These are phyloP conservation scores for Podila epicladia DNA, from an alignment of 192 early-diverging fungal genomes.

Conservation along the genomic window DNA sequence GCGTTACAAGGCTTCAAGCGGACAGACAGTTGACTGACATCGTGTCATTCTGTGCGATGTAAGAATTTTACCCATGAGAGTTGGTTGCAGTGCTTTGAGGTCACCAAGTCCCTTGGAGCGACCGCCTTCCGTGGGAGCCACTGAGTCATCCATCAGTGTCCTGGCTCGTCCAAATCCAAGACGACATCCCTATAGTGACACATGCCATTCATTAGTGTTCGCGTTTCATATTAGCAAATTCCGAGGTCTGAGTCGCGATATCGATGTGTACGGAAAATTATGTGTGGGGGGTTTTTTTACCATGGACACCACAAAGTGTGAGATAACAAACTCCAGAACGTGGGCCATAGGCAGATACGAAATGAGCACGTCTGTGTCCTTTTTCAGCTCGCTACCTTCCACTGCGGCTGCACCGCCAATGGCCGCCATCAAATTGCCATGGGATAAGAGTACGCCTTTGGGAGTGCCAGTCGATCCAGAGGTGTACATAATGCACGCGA, in stretches of 20 bases:
- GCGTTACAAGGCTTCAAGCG: not conserved
- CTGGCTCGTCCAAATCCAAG: slow-evolving; percentile 74
- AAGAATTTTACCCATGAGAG: slow-evolving; percentile 59
- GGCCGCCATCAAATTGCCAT: slow-evolving; percentile 72
- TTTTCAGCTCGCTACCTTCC: slow-evolving; percentile 28
- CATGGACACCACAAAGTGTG: slow-evolving; percentile 56
- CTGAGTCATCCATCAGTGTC: slow-evolving; percentile 73
- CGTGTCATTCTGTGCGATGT: not conserved
- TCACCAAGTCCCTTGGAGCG: slow-evolving; percentile 73
- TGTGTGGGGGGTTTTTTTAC: slow-evolving; percentile 15
- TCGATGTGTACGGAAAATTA: not conserved
- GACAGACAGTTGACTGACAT: too few relatives aligned
- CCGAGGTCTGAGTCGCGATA: too few relatives aligned
- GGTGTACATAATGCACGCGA: slow-evolving; percentile 81
- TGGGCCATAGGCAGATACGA: slow-evolving; percentile 76
- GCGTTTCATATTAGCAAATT: not conserved
- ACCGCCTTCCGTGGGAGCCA: slow-evolving; percentile 39
- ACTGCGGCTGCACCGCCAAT: slow-evolving; percentile 51
- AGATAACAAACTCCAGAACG: slow-evolving; percentile 73
- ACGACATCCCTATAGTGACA: slow-evolving; percentile 43
- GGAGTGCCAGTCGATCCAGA: slow-evolving; percentile 79
- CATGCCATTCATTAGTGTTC: not conserved
- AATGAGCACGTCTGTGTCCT: slow-evolving; percentile 53
- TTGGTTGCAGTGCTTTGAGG: slow-evolving; percentile 73
- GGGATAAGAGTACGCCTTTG: slow-evolving; percentile 77